Percentiles rank a stretch among this genome's conserved stretches.
These are phyloP conservation scores for Cubamyces lactineus DNA, from an alignment of 768 basidiomycete species.

Conservation along the genomic window DNA sequence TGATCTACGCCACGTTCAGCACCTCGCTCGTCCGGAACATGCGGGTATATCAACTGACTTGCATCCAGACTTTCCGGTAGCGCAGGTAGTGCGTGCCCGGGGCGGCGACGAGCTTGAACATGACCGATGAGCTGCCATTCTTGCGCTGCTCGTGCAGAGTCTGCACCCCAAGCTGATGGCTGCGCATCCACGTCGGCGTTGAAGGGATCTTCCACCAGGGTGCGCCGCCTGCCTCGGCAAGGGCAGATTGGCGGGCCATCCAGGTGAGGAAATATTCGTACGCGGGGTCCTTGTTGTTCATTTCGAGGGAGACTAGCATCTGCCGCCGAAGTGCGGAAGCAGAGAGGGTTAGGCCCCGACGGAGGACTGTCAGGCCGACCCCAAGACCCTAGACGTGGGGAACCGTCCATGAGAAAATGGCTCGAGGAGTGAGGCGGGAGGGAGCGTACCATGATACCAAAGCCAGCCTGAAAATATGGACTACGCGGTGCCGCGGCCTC, in stretches of 20 bases:
- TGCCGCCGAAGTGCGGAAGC: slow-evolving; percentile 81
- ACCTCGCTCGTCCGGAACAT: neutral
- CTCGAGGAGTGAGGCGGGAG: too few species aligned
- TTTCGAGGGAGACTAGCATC: slow-evolving; percentile 93
- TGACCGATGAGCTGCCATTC: slow-evolving; percentile 87
- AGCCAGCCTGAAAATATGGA: slow-evolving; percentile 97
- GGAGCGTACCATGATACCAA: slow-evolving; percentile 86
- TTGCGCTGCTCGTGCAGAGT: slow-evolving; percentile 86
- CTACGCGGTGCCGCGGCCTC: slow-evolving; percentile 46
- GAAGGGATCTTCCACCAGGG: slow-evolving; percentile 27
- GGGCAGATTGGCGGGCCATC: slow-evolving; percentile 79
- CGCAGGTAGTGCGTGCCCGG: slow-evolving; percentile 93
- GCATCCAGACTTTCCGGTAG: slow-evolving; percentile 93
- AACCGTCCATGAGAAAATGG: neutral
- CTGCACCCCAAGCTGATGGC: slow-evolving; percentile 94
- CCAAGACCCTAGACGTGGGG: slow-evolving; percentile 73
- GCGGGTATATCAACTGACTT: slow-evolving; percentile 54
- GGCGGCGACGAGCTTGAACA: slow-evolving; percentile 94
- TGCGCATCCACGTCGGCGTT: slow-evolving; percentile 57
- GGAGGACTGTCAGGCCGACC: slow-evolving; percentile 76
- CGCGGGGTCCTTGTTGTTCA: slow-evolving; percentile 91
- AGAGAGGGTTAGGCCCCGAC: slow-evolving; percentile 69
- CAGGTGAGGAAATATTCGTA: slow-evolving; percentile 98
- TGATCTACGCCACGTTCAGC: slow-evolving; percentile 58
- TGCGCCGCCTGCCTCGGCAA: slow-evolving; percentile 33